Base-by-base conservation (phyloP, 2,329 filamentous ascomycete genomes). In the Corinectria fuckeliana region DNA sequence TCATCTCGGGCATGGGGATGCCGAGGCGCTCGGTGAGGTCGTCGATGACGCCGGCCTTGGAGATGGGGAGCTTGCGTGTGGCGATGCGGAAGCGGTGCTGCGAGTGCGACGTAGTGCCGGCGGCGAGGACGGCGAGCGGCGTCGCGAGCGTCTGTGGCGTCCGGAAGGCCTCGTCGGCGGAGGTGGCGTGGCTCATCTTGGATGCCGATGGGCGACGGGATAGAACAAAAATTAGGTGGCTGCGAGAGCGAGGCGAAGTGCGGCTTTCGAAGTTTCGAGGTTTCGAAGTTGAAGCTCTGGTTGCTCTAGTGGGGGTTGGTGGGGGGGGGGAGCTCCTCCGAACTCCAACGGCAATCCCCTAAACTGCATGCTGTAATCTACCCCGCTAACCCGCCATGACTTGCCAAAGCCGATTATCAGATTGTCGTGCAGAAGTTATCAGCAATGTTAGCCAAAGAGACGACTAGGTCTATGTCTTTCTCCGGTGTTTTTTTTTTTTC, bases 1-100 rank as follows among this genome's bases (percentile, higher is more conserved):
- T 99, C 95, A 99, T 99, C 80, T 99, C 95, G 8, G 95, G 95
- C 38, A 94, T 87, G 16, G 94, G 88, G 72, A 99, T 97, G 26
- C 89, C 88, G 53, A 99, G 84, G 63, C 85, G 87, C 57, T 83
- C 82, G 38, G 89, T 88, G 87, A 99, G 91, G 34, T 86, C 86
- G 72, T 97, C 93, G 72, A 99, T 98, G 50, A 93, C 91, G 5
- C 85, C 91, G 44, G 93, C 88, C 77, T 97, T 97, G 69, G 96
- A 90, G 76, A 99, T 99, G 63, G 95, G 95, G 50, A 95, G 88
- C 81, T 97, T 97, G 74, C 92, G 90, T 54, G 91, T 91, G 25
- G 86, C 85, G 75, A 98, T 88, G 69, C 81, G 85, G 81, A 94
- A 96, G 70, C 83, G 84, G 64, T 84, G 82, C 69, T 91, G 87